Evolutionary conservation across 23 red algal genomes (phyloP).

Genomic region (Gracilariopsis chorda): DNA sequence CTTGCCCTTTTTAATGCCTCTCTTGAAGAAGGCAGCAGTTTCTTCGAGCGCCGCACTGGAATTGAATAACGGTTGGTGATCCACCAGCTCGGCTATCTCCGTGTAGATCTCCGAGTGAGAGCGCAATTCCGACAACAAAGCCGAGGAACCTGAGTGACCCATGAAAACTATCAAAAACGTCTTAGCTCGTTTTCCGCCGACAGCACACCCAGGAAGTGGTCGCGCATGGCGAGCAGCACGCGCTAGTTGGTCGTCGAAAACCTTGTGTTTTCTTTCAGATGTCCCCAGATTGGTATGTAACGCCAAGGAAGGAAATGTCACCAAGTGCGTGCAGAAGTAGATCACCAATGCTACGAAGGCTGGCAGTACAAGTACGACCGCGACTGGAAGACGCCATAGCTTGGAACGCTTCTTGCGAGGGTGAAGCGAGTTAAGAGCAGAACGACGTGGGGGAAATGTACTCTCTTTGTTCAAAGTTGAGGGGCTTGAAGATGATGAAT

Average conservation of each 20-base stretch:
- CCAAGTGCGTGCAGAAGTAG: neutral
- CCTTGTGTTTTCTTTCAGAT: too few species aligned
- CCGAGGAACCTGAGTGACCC: constrained; percentile 65
- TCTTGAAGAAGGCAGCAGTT: constrained; percentile 29
- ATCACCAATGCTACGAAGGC: neutral
- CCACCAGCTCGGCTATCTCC: constrained; percentile 38
- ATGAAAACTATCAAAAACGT: constrained; percentile 72
- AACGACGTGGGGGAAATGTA: too few species aligned
- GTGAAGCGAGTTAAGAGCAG: neutral
- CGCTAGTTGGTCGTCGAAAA: neutral
- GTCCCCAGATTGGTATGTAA: too few species aligned
- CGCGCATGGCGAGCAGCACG: constrained; percentile 17
- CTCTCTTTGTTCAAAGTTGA: too few species aligned
- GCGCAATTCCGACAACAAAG: constrained; percentile 52
- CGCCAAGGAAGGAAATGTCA: too few species aligned
- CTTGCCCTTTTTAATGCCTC: constrained; percentile 18
- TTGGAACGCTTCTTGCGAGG: neutral
- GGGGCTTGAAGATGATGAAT: too few species aligned
- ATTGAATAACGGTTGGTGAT: constrained; percentile 45
- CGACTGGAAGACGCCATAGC: neutral
- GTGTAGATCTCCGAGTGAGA: constrained; percentile 28
- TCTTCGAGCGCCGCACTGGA: constrained; percentile 13
- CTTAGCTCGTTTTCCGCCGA: neutral
- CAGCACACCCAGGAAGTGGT: constrained; percentile 25
- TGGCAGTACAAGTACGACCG: neutral